Percentiles rank a stretch among this genome's conserved stretches.
These are phyloP conservation scores for Penicillium sp. DNA, from an alignment of 2,329 filamentous ascomycete genomes.

Conservation along the genomic window DNA sequence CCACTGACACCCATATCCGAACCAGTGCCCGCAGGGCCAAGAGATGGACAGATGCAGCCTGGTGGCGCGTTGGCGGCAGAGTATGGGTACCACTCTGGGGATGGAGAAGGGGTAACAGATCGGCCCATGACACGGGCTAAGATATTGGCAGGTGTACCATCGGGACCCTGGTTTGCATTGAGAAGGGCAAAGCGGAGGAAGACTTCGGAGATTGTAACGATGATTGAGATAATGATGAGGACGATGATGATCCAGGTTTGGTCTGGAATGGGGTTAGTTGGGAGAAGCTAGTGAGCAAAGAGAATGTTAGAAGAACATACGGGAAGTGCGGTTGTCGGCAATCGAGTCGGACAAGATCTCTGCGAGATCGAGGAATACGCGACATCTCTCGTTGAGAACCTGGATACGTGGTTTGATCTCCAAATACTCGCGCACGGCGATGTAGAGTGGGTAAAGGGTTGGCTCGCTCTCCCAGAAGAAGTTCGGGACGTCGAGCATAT, in stretches of 20 bases:
- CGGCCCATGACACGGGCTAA: conserved; percentile 24
- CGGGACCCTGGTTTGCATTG: conserved; percentile 30
- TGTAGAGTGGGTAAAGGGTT: conserved; percentile 89
- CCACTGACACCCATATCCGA: conserved; percentile 14
- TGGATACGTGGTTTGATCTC: conserved; percentile 96
- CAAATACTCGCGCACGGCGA: conserved; percentile 91
- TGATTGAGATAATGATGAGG: conserved; percentile 84
- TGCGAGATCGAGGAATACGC: conserved; percentile 92
- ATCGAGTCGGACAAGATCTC: conserved; percentile 93
- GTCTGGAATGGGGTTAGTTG: conserved; percentile 34
- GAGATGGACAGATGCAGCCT: conserved; percentile 25
- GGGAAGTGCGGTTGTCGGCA: conserved; percentile 91
- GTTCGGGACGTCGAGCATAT: conserved; percentile 92
- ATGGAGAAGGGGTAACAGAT: conserved; percentile 13
- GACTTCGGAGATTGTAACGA: conserved; percentile 88
- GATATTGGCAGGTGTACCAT: conserved; percentile 14
- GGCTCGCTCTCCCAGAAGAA: conserved; percentile 88
- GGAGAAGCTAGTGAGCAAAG: background rate
- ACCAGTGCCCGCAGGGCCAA: conserved; percentile 8
- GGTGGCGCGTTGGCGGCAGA: conserved; percentile 14
- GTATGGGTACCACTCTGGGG: conserved; percentile 17
- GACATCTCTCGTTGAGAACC: conserved; percentile 94
- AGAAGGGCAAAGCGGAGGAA: conserved; percentile 80
- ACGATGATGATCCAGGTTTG: conserved; percentile 99
- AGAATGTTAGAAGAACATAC: conserved; percentile 36